Evolutionary conservation across 2,329 filamentous ascomycete genomes (phyloP), one percentile per base, ranked within the genome.

Genomic region (Aspergillus japonicus): DNA sequence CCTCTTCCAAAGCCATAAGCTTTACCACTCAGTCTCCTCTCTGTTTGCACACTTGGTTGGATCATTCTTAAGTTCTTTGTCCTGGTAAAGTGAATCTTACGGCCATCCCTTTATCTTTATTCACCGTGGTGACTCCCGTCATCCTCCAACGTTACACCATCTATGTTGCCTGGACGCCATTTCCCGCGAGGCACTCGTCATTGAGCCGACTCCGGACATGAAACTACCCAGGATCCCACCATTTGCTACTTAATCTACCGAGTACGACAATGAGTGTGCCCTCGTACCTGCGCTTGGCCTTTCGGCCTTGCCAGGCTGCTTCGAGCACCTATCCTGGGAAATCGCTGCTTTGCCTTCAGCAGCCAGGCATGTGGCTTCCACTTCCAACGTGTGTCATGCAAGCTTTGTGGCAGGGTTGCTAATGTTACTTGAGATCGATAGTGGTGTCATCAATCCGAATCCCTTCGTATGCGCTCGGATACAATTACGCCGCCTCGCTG

Each of bases 231-330:
- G 6, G 16, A 16, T 44, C 16, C 7, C 39, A 16, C 16, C 39
- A 44, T 44, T 44, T 44, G 39, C 31, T 50, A 21, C 53, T 19
- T 55, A 39, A 35, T 48, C 29, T 42, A 23, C 50, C 42, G 50
- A 33, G 42, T 53, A 35, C 57, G 52, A 57, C 48, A 47, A 73
- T 73, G 71, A 69, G 68, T 67, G 68, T 60, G 42, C 49, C 68
- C 23, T 51, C 64, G 47, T 64, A 66, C 60, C 57, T 73, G 66
- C 65, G 67, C 59, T 67, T 64, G 56, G 69, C 66, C 12, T 62
- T 72, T 58, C 59, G 67, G 47, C 67, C 68, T 47, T 73, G 67
- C 64, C 65, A 68, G 33, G 66, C 62, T 47, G 64, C 54, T 49
- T 55, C 64, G 57, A 61, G 62, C 50, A 57, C 58, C 48, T 61